A percentile compares a stretch with the other conserved stretches of the same genome.
These are phyloP conservation scores for Alternaria longipes DNA, from an alignment of 2,329 filamentous ascomycete genomes.

Conservation along the genomic window DNA sequence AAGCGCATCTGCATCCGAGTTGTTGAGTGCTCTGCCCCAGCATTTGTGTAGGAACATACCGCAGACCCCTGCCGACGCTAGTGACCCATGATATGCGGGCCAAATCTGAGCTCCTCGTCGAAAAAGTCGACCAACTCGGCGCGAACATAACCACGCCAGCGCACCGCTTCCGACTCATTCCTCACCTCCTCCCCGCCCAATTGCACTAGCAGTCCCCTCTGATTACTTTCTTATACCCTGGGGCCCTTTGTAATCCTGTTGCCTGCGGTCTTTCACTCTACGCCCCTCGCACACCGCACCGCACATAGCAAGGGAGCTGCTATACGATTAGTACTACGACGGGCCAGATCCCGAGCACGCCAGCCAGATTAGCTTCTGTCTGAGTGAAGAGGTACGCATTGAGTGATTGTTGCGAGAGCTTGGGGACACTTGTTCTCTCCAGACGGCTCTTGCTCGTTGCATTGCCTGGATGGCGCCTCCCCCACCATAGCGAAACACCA, in stretches of 20 bases:
- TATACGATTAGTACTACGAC: slow-evolving; percentile 36
- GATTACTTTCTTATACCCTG: slow-evolving; percentile 24
- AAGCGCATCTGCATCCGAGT: slow-evolving; percentile 3
- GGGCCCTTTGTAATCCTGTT: slow-evolving; percentile 22
- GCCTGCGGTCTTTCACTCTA: slow-evolving; percentile 19
- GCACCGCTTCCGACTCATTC: slow-evolving; percentile 29
- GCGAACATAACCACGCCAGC: slow-evolving; percentile 35
- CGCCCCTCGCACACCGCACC: slow-evolving; percentile 23
- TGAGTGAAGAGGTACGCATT: slow-evolving; percentile 30
- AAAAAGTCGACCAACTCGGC: slow-evolving; percentile 37
- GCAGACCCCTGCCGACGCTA: slow-evolving; percentile 26
- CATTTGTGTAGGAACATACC: slow-evolving; percentile 12
- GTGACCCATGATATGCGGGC: slow-evolving; percentile 22
- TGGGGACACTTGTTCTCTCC: slow-evolving; percentile 2
- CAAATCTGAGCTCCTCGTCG: slow-evolving; percentile 23
- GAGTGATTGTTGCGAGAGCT: slow-evolving; percentile 27
- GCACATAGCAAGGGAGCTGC: slow-evolving; percentile 47
- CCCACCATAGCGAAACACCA: slow-evolving; percentile 15
- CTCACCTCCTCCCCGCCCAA: slow-evolving; percentile 30
- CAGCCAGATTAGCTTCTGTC: slow-evolving; percentile 51
- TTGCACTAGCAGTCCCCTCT: slow-evolving; percentile 27
- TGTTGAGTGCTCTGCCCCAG: slow-evolving; percentile 19
- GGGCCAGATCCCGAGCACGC: slow-evolving; percentile 42
- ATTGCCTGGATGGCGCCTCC: slow-evolving; percentile 15
- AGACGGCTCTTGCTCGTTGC: not conserved